Evolutionary conservation across 352 stramenopile species (phyloP), one percentile per base, ranked within the genome.

Genomic region (Phytophthora hibernalis): DNA sequence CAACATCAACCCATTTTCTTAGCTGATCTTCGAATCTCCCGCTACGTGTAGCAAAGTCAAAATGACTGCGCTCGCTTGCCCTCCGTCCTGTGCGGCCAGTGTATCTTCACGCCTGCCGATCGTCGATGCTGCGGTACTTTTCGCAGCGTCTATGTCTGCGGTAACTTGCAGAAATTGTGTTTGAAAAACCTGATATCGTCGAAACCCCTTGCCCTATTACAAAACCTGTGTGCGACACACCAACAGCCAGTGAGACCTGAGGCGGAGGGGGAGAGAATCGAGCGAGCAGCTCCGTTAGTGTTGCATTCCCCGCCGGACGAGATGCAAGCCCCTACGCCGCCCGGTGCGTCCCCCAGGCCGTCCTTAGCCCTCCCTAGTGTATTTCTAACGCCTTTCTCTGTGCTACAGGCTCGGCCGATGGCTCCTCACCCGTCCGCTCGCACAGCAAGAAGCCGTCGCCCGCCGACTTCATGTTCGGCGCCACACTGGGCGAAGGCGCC

Each of bases 391-490:
- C 40, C 35, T 45, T n/a, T 30, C 24, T 42, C 40, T 24, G 6
- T 28, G 24, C 45, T 61, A 2, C 26, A 85, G 77, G 63, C 47
- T 80, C 69, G 50, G 53, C 68, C 26, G 68, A 80, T 60, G 74
- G 72, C 54, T 59, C 57, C 28, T 80, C 74, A 58, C 75, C 74
- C 15, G 72, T 73, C 33, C 72, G 79, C 44, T 70, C 63, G 48
- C 54, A 70, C 30, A 87, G 76, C 73, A 85, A 85, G 70, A 92
- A 92, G 74, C 84, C 86, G 50, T 92, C 86, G 30, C 86, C 90
- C 0, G 79, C 85, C 7, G 90, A 97, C 72, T 96, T 97, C 61
- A 93, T 95, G 84, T 97, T 97, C 66, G 90, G 90, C 24, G 79
- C 72, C 20, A 96, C 89, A 54, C 77, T 97, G 22, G 90, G 90